Evolutionary conservation across 805 yeast genomes (phyloP), one percentile per base, ranked within the genome.

Genomic region (Isabelozyma gotoi): DNA sequence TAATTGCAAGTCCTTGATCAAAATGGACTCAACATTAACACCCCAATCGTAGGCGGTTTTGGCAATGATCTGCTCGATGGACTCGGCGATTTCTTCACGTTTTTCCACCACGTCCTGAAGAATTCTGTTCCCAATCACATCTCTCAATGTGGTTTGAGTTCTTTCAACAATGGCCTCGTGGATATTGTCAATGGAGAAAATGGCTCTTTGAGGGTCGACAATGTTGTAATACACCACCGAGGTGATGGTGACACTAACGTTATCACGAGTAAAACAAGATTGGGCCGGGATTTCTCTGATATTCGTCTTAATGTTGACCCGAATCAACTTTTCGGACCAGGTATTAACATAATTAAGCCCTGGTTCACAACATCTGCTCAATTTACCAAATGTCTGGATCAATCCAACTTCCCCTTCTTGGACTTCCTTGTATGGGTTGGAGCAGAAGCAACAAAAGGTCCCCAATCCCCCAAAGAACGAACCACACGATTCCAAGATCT

Each of bases 71-170:
- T 68, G 74, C 56, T 77, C 83, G 52, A 84, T 84, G 18, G 84
- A 69, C 39, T 71, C 78, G 16, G 89, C 88, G 48, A 84, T 76
- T 59, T 83, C 86, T 52, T 83, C 89, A 50, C 90, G 67, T 57
- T 82, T 79, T 56, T 84, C 89, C 53, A 84, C 82, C 17, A 83
- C 85, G 51, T 84, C 89, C 64, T 84, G 90, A 53, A 84, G 67
- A 16, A 69, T 71, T 39, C 87, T 65, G 27, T 83, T 71, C 48
- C 90, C 90, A 43, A 82, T 75, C 17, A 84, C 90, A 50, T 83
- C 87, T 60, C 90, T 73, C 55, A 84, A 66, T 3, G 90, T 84
- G 35, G 88, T 84, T 62, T 83, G 87, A 4, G 88, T 82, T 57
- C 88, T 71, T 59, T 83, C 88, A 41, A 71, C 63, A 42, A 84